Percentiles rank a stretch among this genome's conserved stretches.
Conservation (phyloP, 1,284 basidiomycete species). For the Rhodotorula sp. region DNA sequence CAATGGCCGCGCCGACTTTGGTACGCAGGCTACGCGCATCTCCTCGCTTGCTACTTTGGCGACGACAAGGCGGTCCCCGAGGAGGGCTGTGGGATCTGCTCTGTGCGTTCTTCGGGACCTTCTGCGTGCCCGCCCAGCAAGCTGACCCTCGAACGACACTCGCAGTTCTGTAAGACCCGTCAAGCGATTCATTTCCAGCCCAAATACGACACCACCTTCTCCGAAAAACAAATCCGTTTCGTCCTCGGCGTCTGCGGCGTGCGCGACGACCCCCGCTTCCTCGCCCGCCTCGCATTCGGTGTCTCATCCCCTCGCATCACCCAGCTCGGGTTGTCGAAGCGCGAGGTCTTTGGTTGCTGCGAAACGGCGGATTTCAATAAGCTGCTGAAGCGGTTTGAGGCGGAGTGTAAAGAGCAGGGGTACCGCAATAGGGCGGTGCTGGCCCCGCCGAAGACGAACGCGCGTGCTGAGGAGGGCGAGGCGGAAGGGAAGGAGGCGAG, state of each 20-base stretch:
- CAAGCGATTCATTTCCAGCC: constrained; percentile 50
- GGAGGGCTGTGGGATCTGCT: constrained; percentile 54
- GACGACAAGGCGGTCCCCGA: constrained; percentile 53
- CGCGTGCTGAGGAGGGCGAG: neutral
- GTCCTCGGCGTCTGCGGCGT: constrained; percentile 54
- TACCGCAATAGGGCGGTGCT: constrained; percentile 30
- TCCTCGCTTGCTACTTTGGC: constrained; percentile 55
- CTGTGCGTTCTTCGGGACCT: constrained; percentile 48
- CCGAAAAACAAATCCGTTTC: constrained; percentile 43
- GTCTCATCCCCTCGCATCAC: constrained; percentile 55
- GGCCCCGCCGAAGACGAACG: constrained; percentile 2
- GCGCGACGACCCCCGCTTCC: constrained; percentile 56
- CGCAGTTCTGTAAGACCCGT: constrained; percentile 27
- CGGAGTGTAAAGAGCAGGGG: constrained; percentile 18
- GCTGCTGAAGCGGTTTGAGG: constrained; percentile 31
- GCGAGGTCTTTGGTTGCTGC: constrained; percentile 28
- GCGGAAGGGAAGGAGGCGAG: neutral
- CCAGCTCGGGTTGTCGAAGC: constrained; percentile 12
- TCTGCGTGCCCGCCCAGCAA: too few relatives aligned
- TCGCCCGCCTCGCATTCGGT: constrained; percentile 57
- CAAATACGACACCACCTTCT: constrained; percentile 43
- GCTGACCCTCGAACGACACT: neutral
- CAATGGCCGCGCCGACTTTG: neutral
- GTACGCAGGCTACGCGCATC: constrained; percentile 53
- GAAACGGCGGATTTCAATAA: constrained; percentile 18